A percentile compares a stretch with the other conserved stretches of the same genome.
Conservation (phyloP, 2,329 filamentous ascomycete genomes). For the Chaetomium sp. region DNA sequence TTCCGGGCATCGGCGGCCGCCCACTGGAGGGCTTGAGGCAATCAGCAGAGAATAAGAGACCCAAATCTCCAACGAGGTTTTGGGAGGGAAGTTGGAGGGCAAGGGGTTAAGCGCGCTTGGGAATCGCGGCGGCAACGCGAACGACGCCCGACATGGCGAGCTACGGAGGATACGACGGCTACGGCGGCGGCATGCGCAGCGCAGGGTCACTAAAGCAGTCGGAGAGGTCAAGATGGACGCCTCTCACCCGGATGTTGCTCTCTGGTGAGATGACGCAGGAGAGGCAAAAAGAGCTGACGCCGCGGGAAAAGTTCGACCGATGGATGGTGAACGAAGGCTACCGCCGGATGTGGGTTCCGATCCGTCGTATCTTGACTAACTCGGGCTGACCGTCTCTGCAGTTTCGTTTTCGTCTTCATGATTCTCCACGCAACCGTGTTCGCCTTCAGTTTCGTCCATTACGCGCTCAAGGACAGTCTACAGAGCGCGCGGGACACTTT, state of each 20-base stretch:
- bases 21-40: constrained; percentile 25
- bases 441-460: constrained; percentile 78
- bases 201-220: constrained; percentile 49
- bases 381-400: constrained; percentile 40
- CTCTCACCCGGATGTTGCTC: constrained; percentile 78
- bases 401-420: constrained; percentile 76
- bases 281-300: constrained; percentile 66
- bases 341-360: constrained; percentile 67
- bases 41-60: constrained; percentile 19
- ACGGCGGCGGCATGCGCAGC: constrained; percentile 37
- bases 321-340: constrained; percentile 93
- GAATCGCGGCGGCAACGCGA: constrained; percentile 19
- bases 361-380: not conserved
- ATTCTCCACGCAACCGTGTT: constrained; percentile 76
- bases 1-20: constrained; percentile 21
- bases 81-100: constrained; percentile 15
- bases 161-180: constrained; percentile 42
- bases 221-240: constrained; percentile 80
- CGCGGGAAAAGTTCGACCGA: constrained; percentile 73
- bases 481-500: constrained; percentile 67
- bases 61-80: constrained; percentile 17
- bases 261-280: constrained; percentile 81
- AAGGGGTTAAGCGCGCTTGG: constrained; percentile 5
- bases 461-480: constrained; percentile 75
- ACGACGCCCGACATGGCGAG: constrained; percentile 38